Percentiles rank a stretch among this genome's conserved stretches.
phyloP scores from a whole-genome alignment of 2,329 filamentous ascomycete genomes.

The Lithohypha guttulata region DNA sequence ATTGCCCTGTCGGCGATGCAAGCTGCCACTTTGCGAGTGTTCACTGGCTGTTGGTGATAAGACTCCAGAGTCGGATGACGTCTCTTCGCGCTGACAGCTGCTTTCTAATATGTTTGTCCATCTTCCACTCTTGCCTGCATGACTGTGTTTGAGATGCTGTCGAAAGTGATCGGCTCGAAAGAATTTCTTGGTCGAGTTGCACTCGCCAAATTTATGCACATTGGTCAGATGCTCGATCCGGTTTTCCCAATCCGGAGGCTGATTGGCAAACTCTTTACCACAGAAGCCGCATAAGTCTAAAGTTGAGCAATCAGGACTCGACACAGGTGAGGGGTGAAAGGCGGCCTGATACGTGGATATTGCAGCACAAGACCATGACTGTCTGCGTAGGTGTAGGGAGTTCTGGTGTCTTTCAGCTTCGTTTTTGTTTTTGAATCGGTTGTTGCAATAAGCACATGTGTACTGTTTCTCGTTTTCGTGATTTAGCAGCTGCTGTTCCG shows the following conservation, averaged over 20 bases:
- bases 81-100: constrained; percentile 87
- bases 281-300: constrained; percentile 86
- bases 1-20: background rate
- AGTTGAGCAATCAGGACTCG: constrained; percentile 18
- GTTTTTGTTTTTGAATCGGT: constrained; percentile 98
- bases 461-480: constrained; percentile 97
- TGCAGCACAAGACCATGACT: constrained; percentile 95
- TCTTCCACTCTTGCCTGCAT: constrained; percentile 89
- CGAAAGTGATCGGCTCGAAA: constrained; percentile 95
- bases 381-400: constrained; percentile 77
- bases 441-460: constrained; percentile 81
- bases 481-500: constrained; percentile 70
- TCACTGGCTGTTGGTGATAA: constrained; percentile 9
- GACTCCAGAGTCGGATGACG: constrained; percentile 5
- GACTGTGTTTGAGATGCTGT: constrained; percentile 95
- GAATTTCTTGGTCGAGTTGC: constrained; percentile 97
- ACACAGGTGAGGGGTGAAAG: constrained; percentile 66
- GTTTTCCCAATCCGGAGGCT: constrained; percentile 71
- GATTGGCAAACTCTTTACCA: constrained; percentile 74
- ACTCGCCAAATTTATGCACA: constrained; percentile 93
- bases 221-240: constrained; percentile 79
- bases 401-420: constrained; percentile 95
- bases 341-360: constrained; percentile 65
- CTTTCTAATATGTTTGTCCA: constrained; percentile 98
- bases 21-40: constrained; percentile 6